These are phyloP conservation scores for Lachancea quebecensis DNA, from an alignment of 805 yeast species.

Conservation along the genomic window DNA sequence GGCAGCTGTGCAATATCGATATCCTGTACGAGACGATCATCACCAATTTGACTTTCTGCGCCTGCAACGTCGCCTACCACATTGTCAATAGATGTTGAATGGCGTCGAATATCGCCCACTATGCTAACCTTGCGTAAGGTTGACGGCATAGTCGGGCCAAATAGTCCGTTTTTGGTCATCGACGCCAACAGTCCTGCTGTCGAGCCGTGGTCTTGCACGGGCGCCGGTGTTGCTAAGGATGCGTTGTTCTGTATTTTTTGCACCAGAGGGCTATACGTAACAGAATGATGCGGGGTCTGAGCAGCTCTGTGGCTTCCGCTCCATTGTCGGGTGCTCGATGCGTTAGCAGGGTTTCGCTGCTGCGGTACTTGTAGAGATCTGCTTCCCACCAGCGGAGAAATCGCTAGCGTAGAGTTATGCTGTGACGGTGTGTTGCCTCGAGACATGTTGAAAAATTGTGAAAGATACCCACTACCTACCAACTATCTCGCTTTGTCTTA, in stretches of 20 bases:
- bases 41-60: background rate
- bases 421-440: slow-evolving; percentile 42
- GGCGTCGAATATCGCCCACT: slow-evolving; percentile 13
- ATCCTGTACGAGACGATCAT: slow-evolving; percentile 9
- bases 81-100: background rate
- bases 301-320: slow-evolving; percentile 44
- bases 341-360: background rate
- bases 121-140: slow-evolving; percentile 26
- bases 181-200: slow-evolving; percentile 20
- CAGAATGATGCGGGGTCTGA: slow-evolving; percentile 12
- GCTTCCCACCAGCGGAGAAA: slow-evolving; percentile 45
- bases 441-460: slow-evolving; percentile 13
- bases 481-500: background rate
- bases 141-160: slow-evolving; percentile 27
- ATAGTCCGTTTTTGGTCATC: slow-evolving; percentile 22
- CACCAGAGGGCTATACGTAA: slow-evolving; percentile 11
- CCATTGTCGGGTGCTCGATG: slow-evolving; percentile 3
- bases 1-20: slow-evolving; percentile 35
- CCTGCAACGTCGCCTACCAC: background rate
- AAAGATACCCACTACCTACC: background rate
- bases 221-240: slow-evolving; percentile 35
- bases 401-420: slow-evolving; percentile 65
- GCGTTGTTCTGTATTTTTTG: slow-evolving; percentile 16
- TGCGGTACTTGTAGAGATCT: background rate
- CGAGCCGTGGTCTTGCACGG: slow-evolving; percentile 10